phyloP scores from a whole-genome alignment of 2,329 filamentous ascomycete species.

The Xylaria sp. region DNA sequence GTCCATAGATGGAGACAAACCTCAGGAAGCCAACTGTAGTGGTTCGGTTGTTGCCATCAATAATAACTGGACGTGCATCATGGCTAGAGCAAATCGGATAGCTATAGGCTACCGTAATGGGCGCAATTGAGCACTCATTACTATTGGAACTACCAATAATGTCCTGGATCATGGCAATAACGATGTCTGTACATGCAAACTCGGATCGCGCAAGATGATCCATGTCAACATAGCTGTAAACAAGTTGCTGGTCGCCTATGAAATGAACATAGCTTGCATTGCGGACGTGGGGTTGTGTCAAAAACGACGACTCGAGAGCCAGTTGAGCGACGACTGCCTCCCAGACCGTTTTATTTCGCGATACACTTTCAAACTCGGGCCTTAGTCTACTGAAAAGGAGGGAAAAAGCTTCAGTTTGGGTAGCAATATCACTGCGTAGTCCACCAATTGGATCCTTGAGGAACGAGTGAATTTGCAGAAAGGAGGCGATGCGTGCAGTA shows the following conservation, averaged over 20 bases:
- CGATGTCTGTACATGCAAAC: conserved; percentile 25
- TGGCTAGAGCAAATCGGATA: conserved; percentile 28
- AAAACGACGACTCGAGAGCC: conserved; percentile 21
- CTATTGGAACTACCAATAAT: conserved; percentile 15
- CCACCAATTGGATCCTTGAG: conserved; percentile 26
- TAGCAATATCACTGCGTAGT: conserved; percentile 15
- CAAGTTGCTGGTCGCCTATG: conserved; percentile 23
- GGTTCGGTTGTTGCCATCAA: conserved; percentile 28
- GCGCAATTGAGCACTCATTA: conserved; percentile 14
- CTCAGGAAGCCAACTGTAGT: conserved; percentile 14
- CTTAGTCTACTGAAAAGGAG: conserved; percentile 20
- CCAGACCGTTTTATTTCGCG: background rate
- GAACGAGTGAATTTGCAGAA: conserved; percentile 25
- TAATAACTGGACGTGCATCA: conserved; percentile 21
- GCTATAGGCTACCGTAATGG: conserved; percentile 19
- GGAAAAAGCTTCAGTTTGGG: conserved; percentile 10
- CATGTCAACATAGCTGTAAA: conserved; percentile 29
- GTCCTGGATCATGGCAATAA: conserved; percentile 27
- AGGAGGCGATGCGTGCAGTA: conserved; percentile 17
- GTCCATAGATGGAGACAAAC: conserved; percentile 22
- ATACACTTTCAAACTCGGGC: conserved; percentile 6
- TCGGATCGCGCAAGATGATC: conserved; percentile 22
- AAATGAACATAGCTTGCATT: conserved; percentile 20
- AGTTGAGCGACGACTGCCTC: conserved; percentile 22
- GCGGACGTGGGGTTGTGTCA: conserved; percentile 13